A percentile compares a stretch with the other conserved stretches of the same genome.
phyloP scores from a whole-genome alignment of 495 filamentous ascomycete genomes.

The Penicillium cataractarum region DNA sequence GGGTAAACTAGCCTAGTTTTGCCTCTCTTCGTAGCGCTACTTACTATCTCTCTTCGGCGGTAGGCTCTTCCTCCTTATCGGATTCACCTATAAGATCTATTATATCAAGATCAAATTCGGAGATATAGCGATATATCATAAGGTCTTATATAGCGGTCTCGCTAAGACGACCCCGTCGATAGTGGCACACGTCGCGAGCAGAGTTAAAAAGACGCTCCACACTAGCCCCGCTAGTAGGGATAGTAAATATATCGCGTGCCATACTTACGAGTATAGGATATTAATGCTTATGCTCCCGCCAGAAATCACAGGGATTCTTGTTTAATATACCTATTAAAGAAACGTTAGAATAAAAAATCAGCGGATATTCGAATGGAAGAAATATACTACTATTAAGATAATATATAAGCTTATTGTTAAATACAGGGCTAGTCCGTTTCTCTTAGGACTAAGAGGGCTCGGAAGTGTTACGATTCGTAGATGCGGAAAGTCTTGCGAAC shows the following conservation, averaged over 20 bases:
- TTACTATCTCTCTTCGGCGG: not conserved
- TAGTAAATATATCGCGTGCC: not conserved
- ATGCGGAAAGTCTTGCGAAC: too few relatives aligned
- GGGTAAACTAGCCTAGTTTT: not conserved
- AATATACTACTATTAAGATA: too few relatives aligned
- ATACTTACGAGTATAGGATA: not conserved
- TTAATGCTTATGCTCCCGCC: not conserved
- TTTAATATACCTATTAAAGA: too few relatives aligned
- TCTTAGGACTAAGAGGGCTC: too few relatives aligned
- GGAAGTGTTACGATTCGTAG: too few relatives aligned
- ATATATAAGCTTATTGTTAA: too few relatives aligned
- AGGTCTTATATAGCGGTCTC: not conserved
- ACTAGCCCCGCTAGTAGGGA: not conserved
- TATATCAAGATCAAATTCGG: not conserved
- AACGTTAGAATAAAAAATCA: too few relatives aligned
- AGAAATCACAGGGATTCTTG: too few relatives aligned
- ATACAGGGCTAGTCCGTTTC: too few relatives aligned
- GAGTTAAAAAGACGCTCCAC: not conserved
- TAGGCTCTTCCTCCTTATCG: not conserved
- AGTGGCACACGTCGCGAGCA: not conserved
- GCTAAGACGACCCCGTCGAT: not conserved
- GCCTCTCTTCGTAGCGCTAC: not conserved
- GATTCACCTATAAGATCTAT: not conserved
- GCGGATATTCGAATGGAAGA: too few relatives aligned
- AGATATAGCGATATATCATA: not conserved